These are phyloP conservation scores for Picea glauca DNA, from an alignment of 75 land plant species.

Conservation along the genomic window DNA sequence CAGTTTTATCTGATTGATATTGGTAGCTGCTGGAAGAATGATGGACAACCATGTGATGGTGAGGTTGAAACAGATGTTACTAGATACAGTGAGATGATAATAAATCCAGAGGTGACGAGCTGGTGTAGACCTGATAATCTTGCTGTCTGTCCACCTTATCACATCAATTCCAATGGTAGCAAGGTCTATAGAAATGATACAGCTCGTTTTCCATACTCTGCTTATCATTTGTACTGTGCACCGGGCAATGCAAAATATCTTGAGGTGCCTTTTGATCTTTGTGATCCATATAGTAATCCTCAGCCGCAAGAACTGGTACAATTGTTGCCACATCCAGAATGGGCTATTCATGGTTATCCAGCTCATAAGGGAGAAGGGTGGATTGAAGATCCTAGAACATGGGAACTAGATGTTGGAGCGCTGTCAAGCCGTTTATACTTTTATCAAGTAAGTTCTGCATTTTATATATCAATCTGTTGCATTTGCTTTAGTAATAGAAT, in stretches of 20 bases:
- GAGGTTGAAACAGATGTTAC: conserved; percentile 58
- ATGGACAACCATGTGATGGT: conserved; percentile 78
- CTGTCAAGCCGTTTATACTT: conserved; percentile 44
- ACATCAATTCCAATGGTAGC: conserved; percentile 19
- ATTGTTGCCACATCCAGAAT: conserved; percentile 81
- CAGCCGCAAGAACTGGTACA: conserved; percentile 85
- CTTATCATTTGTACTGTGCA: conserved; percentile 80
- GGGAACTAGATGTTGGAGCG: conserved; percentile 44
- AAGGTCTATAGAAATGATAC: conserved; percentile 34
- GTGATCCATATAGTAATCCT: conserved; percentile 93
- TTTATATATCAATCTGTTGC: too few relatives aligned
- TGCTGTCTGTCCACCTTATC: conserved; percentile 35
- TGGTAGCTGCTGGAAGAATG: conserved; percentile 97
- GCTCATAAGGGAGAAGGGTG: conserved; percentile 41
- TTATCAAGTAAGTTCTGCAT: conserved; percentile 29
- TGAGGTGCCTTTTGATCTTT: conserved; percentile 43
- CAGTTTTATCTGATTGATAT: conserved; percentile 92
- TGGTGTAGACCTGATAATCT: conserved; percentile 24
- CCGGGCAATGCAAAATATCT: conserved; percentile 63
- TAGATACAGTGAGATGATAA: conserved; percentile 55
- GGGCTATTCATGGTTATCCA: conserved; percentile 86
- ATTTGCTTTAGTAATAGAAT: too few relatives aligned
- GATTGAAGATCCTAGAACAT: conserved; percentile 41
- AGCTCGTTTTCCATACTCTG: conserved; percentile 37
- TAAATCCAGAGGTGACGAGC: conserved; percentile 31